Base-by-base conservation (phyloP, 2,329 filamentous ascomycete genomes). In the Alternaria brassicicola region DNA sequence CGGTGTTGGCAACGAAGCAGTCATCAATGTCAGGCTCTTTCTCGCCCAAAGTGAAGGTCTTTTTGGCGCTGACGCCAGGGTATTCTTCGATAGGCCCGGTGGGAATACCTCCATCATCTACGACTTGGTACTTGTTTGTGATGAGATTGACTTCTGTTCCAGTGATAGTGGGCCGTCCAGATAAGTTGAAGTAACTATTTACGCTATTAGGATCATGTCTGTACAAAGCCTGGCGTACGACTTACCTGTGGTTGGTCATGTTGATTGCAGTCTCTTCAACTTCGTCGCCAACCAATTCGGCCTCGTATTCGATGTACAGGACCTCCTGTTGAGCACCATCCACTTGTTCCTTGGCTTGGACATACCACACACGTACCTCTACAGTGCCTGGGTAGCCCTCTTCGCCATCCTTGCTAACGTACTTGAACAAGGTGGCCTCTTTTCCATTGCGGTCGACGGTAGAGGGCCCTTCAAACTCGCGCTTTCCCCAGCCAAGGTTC, bases 171-270 rank as follows among this genome's bases (percentile, higher is more conserved):
- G 84, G 78, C 6, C 77, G 78, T 36, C 78, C 79, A 42, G 81
- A 82, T 49, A 96, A 85, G 68, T 90, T 91, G 78, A 93, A 89
- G 70, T 88, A 88, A 70, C 86, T 88, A 57, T 55, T 36, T 52
- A 50, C 13, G 7, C 25, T 7, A 15, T 65, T 10, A 53, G 51
- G 33, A 51, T 4, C 23, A 13, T 19, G 48, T 17, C 17, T 6
- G 26, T 39, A 23, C 25, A 12, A 49, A 31, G 21, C 31, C 3
- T 30, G 35, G 26, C n/a, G 8, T 17, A 8, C 13, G 15, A 19
- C 26, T 67, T 78, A 92, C 90, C 92, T 96, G 82, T 99, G 94
- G 81, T 98, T 99, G 48, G 95, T 98, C 80, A 98, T 85, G 79
- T 93, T 96, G 76, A 98, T 86, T 39, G 88, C 88, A 0, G 94